Evolutionary conservation across 306 rosid genomes (phyloP).

Genomic region (Phaseolus lunatus): DNA sequence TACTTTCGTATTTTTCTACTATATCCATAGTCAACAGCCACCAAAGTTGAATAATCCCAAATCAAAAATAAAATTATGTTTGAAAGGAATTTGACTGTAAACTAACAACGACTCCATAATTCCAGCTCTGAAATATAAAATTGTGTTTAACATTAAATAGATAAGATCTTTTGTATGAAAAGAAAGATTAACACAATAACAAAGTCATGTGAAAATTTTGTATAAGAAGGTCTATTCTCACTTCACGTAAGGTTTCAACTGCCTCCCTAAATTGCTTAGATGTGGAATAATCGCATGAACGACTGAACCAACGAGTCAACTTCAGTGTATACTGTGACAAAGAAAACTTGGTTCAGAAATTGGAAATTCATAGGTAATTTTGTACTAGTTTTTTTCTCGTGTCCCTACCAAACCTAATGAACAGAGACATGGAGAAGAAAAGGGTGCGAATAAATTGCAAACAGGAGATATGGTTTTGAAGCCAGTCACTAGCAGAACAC

Average conservation of each 20-base stretch:
- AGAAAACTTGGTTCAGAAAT: slow-evolving; percentile 25
- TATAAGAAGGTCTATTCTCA: neutral
- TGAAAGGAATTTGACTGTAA: slow-evolving; percentile 2
- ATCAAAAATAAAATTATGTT: neutral
- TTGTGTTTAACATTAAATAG: neutral
- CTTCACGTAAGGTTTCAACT: slow-evolving; percentile 10
- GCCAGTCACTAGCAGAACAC: neutral
- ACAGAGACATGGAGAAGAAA: neutral
- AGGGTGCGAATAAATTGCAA: neutral
- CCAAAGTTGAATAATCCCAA: slow-evolving; percentile 38
- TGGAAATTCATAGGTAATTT: neutral
- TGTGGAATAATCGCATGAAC: neutral
- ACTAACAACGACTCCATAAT: neutral
- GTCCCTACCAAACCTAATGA: slow-evolving; percentile 26
- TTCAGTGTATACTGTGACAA: slow-evolving; percentile 8
- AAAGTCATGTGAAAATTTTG: neutral
- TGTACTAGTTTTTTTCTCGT: neutral
- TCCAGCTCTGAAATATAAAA: slow-evolving; percentile 6
- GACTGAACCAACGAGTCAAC: slow-evolving; percentile 16
- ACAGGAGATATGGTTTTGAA: neutral
- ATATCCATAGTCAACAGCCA: slow-evolving; percentile 36
- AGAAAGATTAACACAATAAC: neutral
- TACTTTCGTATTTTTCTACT: slow-evolving; percentile 8
- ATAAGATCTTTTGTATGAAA: neutral
- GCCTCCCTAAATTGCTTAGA: neutral